Conservation (phyloP, 192 early-diverging fungal genomes). For the Backusella luteola region DNA sequence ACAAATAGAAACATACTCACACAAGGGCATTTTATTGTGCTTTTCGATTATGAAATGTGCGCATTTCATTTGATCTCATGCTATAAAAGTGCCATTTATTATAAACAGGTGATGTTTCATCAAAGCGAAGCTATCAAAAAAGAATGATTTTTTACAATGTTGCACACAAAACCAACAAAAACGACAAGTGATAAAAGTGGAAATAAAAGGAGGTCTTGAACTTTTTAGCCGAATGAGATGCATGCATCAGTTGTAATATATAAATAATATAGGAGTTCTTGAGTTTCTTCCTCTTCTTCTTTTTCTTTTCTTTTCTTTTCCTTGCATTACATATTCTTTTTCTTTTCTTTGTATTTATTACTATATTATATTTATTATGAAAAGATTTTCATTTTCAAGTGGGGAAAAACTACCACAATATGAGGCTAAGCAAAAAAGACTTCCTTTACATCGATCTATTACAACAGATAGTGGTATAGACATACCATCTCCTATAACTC, state of each 20-base stretch:
- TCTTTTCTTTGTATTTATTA: neutral
- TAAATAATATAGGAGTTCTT: neutral
- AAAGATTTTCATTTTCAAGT: neutral
- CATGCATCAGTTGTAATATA: slow-evolving; percentile 2
- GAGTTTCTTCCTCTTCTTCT: neutral
- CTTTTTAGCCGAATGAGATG: neutral
- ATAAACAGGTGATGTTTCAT: neutral
- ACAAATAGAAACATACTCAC: neutral
- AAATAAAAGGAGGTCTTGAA: neutral
- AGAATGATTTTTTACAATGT: neutral
- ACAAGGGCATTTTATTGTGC: neutral
- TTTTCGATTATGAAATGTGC: neutral
- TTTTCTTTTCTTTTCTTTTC: neutral
- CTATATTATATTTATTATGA: neutral
- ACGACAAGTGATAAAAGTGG: neutral
- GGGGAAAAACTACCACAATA: neutral
- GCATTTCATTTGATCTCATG: neutral
- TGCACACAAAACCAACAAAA: neutral
- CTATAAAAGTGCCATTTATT: neutral
- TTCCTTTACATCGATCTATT: slow-evolving; percentile 11
- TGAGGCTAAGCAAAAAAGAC: neutral
- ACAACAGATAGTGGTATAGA: slow-evolving; percentile 7
- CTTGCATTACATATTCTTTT: neutral
- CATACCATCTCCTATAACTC: slow-evolving; percentile 6
- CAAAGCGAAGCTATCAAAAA: neutral